Evolutionary conservation across 495 filamentous ascomycete genomes (phyloP), one percentile per base, ranked within the genome.

Genomic region (Penicillium robsamsonii): DNA sequence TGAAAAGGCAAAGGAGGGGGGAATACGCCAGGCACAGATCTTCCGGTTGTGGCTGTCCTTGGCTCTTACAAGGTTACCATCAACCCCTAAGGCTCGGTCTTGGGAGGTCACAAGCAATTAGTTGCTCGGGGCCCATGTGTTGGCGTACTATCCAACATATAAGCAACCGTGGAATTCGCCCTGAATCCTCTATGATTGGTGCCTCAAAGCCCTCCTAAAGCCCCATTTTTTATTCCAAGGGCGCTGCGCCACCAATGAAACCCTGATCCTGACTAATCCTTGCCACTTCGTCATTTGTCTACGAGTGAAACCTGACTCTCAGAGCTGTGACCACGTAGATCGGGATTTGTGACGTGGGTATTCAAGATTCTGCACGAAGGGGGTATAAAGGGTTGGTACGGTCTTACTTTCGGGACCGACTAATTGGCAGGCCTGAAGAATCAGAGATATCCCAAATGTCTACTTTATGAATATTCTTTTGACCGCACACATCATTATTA

Each of bases 1-100:
- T 22, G 10, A 9, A 18, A 18, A 42, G 4, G 17, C 42, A 52
- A 52, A 52, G 50, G 10, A 18, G 5, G 10, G 13, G 15, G 2
- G 2, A 11, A 27, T 33, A 30, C 43, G 43, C 43, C 43, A 47
- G 29, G 45, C 17, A 47, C 45, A 18, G 50, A 52, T 52, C 35
- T 25, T 10, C 35, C 50, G 50, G 50, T 52, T 52, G 50, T 52
- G 50, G 50, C 50, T 41, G 35, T 38, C 46, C 48, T 52, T 40
- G 24, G 50, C 50, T 18, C 11, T 25, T 38, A 47, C 38, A 52
- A 18, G 45, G n/a, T 6, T 31, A n/a, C 12, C 44, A 46, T 51
- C 45, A 2, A 17, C 29, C 6, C n/a, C 27, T 9, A 30, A 46
- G 44, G 44, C 44, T 46, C 44, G 45, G 8, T 47, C 45, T 31